phyloP scores from a whole-genome alignment of 148 eudicot genomes.

The Vaccinium darrowii region DNA sequence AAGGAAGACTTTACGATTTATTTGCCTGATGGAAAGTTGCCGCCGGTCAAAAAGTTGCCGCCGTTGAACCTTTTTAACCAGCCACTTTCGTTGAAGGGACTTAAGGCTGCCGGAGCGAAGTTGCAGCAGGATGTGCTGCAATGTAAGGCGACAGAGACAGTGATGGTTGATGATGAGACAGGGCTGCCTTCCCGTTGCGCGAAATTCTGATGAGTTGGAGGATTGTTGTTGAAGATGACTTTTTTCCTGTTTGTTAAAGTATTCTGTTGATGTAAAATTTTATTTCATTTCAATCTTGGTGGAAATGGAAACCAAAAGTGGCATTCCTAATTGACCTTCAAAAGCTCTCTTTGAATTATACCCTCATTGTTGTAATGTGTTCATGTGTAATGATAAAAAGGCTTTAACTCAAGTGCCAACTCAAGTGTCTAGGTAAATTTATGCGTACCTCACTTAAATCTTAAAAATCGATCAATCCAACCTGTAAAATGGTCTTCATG shows the following conservation, averaged over 20 bases:
- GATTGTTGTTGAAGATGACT: background rate
- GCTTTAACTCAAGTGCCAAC: background rate
- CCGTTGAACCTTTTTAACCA: slow-evolving; percentile 80
- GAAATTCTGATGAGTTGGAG: slow-evolving; percentile 42
- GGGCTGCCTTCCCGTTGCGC: slow-evolving; percentile 76
- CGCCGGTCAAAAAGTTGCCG: slow-evolving; percentile 73
- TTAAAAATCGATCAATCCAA: too few species aligned
- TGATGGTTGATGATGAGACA: slow-evolving; percentile 61
- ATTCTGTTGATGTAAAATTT: background rate
- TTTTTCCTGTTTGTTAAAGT: background rate
- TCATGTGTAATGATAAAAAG: background rate
- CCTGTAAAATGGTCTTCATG: too few species aligned
- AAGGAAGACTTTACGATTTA: slow-evolving; percentile 56
- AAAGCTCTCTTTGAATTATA: background rate
- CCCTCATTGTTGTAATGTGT: background rate
- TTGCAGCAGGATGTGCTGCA: slow-evolving; percentile 74
- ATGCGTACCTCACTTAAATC: too few species aligned
- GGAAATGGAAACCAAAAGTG: slow-evolving; percentile 2
- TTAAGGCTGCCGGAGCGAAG: slow-evolving; percentile 89
- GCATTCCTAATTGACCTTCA: background rate
- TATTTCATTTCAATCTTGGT: background rate
- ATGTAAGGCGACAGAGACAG: slow-evolving; percentile 52
- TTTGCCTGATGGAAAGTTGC: slow-evolving; percentile 77
- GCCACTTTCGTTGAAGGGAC: slow-evolving; percentile 75
- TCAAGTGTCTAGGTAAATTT: too few species aligned